phyloP scores from a whole-genome alignment of 2,329 filamentous ascomycete species.

The Incumbomyces lentus region DNA sequence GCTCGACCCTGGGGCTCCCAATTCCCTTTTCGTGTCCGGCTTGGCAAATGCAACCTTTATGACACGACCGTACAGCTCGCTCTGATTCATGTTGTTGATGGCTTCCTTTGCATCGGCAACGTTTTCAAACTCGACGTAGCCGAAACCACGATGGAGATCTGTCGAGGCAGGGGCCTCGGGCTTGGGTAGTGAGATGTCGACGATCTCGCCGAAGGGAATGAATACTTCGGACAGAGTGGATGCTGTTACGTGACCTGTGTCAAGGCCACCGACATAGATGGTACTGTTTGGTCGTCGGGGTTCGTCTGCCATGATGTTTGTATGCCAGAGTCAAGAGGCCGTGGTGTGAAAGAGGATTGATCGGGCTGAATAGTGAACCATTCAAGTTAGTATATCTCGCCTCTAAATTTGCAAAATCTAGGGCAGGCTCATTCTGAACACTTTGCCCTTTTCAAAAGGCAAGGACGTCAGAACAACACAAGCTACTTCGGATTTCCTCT shows the following conservation, averaged over 20 bases:
- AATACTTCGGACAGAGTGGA: conserved; percentile 80
- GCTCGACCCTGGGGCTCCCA: conserved; percentile 69
- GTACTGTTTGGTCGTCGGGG: conserved; percentile 73
- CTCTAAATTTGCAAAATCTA: too few species aligned
- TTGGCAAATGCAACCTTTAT: conserved; percentile 91
- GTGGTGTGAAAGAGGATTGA: too few species aligned
- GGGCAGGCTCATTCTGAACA: too few species aligned
- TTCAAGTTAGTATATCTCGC: too few species aligned
- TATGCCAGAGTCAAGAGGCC: too few species aligned
- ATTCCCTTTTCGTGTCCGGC: conserved; percentile 54
- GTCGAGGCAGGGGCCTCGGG: conserved; percentile 69
- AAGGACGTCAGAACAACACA: too few species aligned
- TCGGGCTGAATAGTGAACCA: too few species aligned
- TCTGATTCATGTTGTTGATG: conserved; percentile 98
- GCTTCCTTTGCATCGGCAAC: conserved; percentile 80
- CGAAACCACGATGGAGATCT: conserved; percentile 81
- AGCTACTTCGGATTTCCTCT: too few species aligned
- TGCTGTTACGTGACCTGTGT: conserved; percentile 59
- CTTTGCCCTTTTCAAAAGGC: too few species aligned
- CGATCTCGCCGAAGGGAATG: conserved; percentile 91
- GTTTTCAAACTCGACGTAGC: conserved; percentile 89
- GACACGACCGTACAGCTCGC: conserved; percentile 83
- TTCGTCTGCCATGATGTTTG: conserved; percentile 60
- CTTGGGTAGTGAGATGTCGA: conserved; percentile 81
- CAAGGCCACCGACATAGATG: conserved; percentile 81